Evolutionary conservation across 352 stramenopile genomes (phyloP), one percentile per base, ranked within the genome.

Genomic region (Phytopythium vexans): DNA sequence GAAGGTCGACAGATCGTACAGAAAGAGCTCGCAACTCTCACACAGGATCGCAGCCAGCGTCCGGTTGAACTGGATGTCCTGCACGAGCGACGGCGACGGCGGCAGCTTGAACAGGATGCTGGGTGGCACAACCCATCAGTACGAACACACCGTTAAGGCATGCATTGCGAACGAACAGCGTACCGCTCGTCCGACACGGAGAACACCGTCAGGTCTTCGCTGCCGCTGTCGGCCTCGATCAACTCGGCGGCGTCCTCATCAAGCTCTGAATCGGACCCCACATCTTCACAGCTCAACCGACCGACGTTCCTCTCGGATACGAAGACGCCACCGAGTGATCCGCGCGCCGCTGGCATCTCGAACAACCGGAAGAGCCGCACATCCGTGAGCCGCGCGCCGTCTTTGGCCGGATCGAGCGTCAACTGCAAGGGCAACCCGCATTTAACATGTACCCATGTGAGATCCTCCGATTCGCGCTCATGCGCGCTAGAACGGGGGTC

Each of bases 341-440:
- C 66, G 9, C 66, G 4, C 6, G 27, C 21, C 11, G 40, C 11
- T 1, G 51, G 54, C 36, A 74, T 59, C 39, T 77, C 55, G 48
- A 82, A 92, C 46, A 92, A 56, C 12, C 66, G 72, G 35, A 92
- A 70, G 60, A 89, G 77, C 32, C 82, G 72, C 15, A 89, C 78
- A 32, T 56, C 63, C 7, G 65, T 58, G 3, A 92, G 59, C 32
- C 64, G 52, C 50, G 64, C 67, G 16, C 66, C 56, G 34, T 77
- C 71, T 49, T 80, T 78, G 8, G 60, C 32, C 15, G 62, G 54
- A 49, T 90, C 71, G 4, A 85, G 36, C 3, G 65, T 42, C 33
- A 90, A 56, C 80, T 89, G 56, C 33, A 61, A 49, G 50, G 37
- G 8, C 54, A 38, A 48, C 16, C 4, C 10, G 5, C 36, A 57